These are phyloP conservation scores for Phoma herbarum DNA, from an alignment of 2,329 filamentous ascomycete species.

Conservation along the genomic window DNA sequence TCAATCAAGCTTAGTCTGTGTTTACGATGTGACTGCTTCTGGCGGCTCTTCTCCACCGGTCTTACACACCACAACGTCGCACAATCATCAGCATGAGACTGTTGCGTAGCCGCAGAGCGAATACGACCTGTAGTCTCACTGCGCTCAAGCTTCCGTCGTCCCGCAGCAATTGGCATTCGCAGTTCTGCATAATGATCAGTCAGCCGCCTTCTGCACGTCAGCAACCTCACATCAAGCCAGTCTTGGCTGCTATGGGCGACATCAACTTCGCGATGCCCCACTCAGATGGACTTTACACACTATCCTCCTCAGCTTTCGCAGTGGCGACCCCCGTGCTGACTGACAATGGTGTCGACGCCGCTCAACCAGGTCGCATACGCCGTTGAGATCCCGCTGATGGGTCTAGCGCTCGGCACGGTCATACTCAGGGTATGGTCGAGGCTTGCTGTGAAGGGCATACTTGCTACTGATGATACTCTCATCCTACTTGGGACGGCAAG, in stretches of 20 bases:
- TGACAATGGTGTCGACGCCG: constrained; percentile 8
- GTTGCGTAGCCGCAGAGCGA: background rate
- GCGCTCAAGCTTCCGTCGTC: background rate
- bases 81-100: background rate
- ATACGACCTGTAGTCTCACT: background rate
- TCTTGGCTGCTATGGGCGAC: constrained; percentile 21
- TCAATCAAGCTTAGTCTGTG: background rate
- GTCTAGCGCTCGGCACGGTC: constrained; percentile 34
- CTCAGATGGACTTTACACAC: background rate
- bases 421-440: constrained; percentile 36
- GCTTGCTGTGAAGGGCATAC: constrained; percentile 33
- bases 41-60: background rate
- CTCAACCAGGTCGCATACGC: constrained; percentile 25
- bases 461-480: constrained; percentile 37
- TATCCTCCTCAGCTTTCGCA: background rate
- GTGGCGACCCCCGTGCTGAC: background rate
- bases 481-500: constrained; percentile 35
- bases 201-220: constrained; percentile 27
- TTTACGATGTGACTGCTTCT: background rate
- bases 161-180: background rate
- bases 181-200: constrained; percentile 22
- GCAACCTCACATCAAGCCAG: constrained; percentile 14
- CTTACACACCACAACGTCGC: background rate
- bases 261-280: constrained; percentile 23
- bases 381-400: constrained; percentile 40